phyloP scores from a whole-genome alignment of 2,329 filamentous ascomycete genomes.

The Diaporthe velutina region DNA sequence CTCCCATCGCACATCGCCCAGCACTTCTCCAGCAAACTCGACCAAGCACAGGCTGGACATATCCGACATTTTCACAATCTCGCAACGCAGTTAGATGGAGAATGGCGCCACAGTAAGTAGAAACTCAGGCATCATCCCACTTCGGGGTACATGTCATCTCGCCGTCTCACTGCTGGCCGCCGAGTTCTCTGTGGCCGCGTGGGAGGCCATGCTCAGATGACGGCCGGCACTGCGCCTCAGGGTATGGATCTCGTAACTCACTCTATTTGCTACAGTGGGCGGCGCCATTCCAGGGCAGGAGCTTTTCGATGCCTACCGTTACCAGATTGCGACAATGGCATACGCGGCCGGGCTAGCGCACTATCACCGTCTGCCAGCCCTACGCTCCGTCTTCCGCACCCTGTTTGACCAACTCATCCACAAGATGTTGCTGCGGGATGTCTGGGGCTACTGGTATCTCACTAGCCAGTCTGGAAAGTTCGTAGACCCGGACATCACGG shows the following conservation, averaged over 20 bases:
- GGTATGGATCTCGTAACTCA: not conserved
- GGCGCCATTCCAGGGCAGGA: conserved; percentile 53
- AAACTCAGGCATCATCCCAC: not conserved
- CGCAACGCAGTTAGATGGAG: conserved; percentile 10
- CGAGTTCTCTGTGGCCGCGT: not conserved
- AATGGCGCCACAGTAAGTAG: conserved; percentile 29
- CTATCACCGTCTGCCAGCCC: conserved; percentile 53
- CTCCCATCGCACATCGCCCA: conserved; percentile 11
- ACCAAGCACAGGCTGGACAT: conserved; percentile 30
- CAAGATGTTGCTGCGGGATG: conserved; percentile 56
- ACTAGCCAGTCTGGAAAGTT: conserved; percentile 50
- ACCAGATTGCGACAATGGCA: conserved; percentile 56
- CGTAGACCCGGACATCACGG: conserved; percentile 52
- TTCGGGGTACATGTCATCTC: too few relatives aligned
- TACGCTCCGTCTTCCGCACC: conserved; percentile 50
- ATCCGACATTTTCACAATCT: conserved; percentile 34
- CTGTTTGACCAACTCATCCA: conserved; percentile 52
- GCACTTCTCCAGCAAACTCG: conserved; percentile 12
- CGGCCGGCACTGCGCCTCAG: not conserved
- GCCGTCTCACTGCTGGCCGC: not conserved
- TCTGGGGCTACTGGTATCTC: conserved; percentile 59
- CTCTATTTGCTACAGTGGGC: conserved; percentile 43
- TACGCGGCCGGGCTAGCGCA: conserved; percentile 54
- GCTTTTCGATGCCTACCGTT: conserved; percentile 52
- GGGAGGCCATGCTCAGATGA: not conserved